Base-by-base conservation (phyloP, 805 yeast species). In the Yarrowia keelungensis region DNA sequence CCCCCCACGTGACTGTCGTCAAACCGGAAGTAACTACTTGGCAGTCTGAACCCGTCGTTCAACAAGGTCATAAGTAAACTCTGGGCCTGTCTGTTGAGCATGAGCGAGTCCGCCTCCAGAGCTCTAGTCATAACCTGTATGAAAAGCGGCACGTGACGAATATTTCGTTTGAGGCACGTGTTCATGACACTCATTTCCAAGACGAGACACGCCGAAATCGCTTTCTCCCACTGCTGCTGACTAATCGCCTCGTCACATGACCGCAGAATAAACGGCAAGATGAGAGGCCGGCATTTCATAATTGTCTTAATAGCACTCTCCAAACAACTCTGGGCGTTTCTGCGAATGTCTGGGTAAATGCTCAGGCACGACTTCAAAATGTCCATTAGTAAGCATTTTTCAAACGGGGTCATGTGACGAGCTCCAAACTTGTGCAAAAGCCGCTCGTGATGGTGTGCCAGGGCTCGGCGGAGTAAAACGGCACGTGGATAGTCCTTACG, bases 401-500 rank as follows among this genome's bases (percentile, higher is more conserved):
- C 97, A 10, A 89, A 75, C 8, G 82, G 84, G 0, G 91, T 85
- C 73, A 91, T 90, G 8, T 87, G 80, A 71, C 97, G 82, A 3
- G 90, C 87, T 0, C 94, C 89, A 0, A 92, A 84, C 73, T 88
- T 91, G 45, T 90, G 81, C 0, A 86, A 80, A 35, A 89, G 85
- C 72, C 98, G 84, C 72, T 89, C 87, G 76, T 86, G 85, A 72
- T 93, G 97, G 71, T 87, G 89, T 15, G 87, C 80, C 68, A 87
- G 89, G 14, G 92, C 81, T 68, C 97, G 83, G 0, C 90, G 85
- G 2, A 90, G 96, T n/a, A 92, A 75, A 1, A 90, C 84, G 0
- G 91, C 83, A 74, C 97, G 86, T 0, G 98, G 92, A 71, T 82
- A 89, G 1, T 92, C 91, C 70, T 89, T 87, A 7, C 86, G 79